Percentiles rank a stretch among this genome's conserved stretches.
phyloP scores from a whole-genome alignment of 2,329 filamentous ascomycete genomes.

The Ophiostoma himal-ulmi region DNA sequence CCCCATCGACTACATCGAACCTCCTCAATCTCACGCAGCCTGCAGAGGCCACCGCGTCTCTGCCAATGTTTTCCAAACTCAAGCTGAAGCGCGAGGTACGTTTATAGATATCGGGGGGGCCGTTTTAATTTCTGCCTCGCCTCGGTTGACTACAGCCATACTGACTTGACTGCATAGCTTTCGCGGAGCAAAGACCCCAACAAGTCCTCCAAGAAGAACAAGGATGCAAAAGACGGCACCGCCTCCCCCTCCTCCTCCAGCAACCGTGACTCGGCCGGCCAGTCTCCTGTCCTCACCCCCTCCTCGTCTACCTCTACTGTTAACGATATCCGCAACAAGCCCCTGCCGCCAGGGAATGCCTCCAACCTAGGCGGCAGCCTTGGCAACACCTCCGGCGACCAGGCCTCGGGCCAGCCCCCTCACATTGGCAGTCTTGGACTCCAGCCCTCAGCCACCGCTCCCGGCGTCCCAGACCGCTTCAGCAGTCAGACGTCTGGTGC shows the following conservation, averaged over 20 bases:
- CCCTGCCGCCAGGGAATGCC: slow-evolving; percentile 54
- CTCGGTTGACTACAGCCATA: slow-evolving; percentile 27
- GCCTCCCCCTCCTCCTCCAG: slow-evolving; percentile 65
- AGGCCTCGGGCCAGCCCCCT: slow-evolving; percentile 36
- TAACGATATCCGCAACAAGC: slow-evolving; percentile 80
- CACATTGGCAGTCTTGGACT: slow-evolving; percentile 32
- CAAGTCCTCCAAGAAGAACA: slow-evolving; percentile 75
- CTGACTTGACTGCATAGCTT: slow-evolving; percentile 52
- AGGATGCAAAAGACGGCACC: slow-evolving; percentile 68
- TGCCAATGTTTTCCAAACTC: slow-evolving; percentile 30
- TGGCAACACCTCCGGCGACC: slow-evolving; percentile 21
- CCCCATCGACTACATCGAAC: neutral
- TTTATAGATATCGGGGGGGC: neutral
- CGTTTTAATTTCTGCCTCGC: slow-evolving; percentile 12
- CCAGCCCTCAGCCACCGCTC: slow-evolving; percentile 29
- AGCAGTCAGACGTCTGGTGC: slow-evolving; percentile 34
- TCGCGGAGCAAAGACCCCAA: slow-evolving; percentile 81
- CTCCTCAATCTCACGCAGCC: neutral
- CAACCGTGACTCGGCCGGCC: slow-evolving; percentile 46
- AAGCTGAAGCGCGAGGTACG: slow-evolving; percentile 30
- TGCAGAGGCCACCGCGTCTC: slow-evolving; percentile 18
- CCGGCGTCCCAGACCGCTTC: slow-evolving; percentile 36
- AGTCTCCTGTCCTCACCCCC: slow-evolving; percentile 66
- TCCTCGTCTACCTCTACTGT: slow-evolving; percentile 85
- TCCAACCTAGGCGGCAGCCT: slow-evolving; percentile 36